phyloP scores from a whole-genome alignment of 2,329 filamentous ascomycete genomes.

The Alternaria ethzedia region DNA sequence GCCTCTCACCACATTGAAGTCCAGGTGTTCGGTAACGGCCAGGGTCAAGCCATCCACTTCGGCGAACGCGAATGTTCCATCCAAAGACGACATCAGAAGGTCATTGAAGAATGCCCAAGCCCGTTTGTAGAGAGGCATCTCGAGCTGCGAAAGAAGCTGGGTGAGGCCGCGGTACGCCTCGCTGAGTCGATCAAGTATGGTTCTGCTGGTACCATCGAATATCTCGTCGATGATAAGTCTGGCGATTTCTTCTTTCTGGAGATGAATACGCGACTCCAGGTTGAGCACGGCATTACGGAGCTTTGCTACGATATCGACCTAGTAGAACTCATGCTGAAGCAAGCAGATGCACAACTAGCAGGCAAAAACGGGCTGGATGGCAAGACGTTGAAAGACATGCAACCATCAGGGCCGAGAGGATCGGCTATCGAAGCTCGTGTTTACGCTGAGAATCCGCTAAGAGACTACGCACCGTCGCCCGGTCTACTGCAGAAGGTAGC shows the following conservation, averaged over 20 bases:
- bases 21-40: slow-evolving; percentile 84
- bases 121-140: slow-evolving; percentile 63
- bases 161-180: slow-evolving; percentile 73
- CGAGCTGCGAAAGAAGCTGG: slow-evolving; percentile 66
- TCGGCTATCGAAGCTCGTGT: slow-evolving; percentile 61
- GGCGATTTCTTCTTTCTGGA: slow-evolving; percentile 75
- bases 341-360: slow-evolving; percentile 59
- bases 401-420: slow-evolving; percentile 53
- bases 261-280: slow-evolving; percentile 66
- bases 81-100: slow-evolving; percentile 87
- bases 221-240: slow-evolving; percentile 83
- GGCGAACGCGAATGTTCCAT: slow-evolving; percentile 89
- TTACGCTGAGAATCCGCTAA: slow-evolving; percentile 65
- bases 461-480: slow-evolving; percentile 65
- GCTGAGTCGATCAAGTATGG: slow-evolving; percentile 69
- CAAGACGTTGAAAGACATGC: slow-evolving; percentile 51
- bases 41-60: slow-evolving; percentile 80
- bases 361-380: slow-evolving; percentile 55
- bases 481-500: slow-evolving; percentile 64
- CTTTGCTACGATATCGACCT: slow-evolving; percentile 62
- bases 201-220: slow-evolving; percentile 90
- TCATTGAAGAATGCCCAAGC: slow-evolving; percentile 86
- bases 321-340: slow-evolving; percentile 62
- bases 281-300: slow-evolving; percentile 66
- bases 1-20: slow-evolving; percentile 75